Percentiles rank a stretch among this genome's conserved stretches.
These are phyloP conservation scores for Aspergillus calidoustus DNA, from an alignment of 2,329 filamentous ascomycete species.

Conservation along the genomic window DNA sequence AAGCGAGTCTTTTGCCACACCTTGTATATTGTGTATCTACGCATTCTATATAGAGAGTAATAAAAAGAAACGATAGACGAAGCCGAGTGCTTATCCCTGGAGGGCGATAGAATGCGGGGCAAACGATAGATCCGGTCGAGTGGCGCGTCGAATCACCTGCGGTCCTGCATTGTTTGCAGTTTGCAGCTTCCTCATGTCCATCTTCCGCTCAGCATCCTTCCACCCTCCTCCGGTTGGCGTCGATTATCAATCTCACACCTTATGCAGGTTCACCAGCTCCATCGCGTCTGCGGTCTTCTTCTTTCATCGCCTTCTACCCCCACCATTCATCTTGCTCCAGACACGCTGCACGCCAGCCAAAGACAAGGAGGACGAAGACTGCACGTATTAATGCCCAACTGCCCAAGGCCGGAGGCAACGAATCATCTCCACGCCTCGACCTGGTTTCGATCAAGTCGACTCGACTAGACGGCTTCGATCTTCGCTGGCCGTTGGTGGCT, in stretches of 20 bases:
- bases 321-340: slow-evolving; percentile 16
- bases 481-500: slow-evolving; percentile 33
- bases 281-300: neutral
- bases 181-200: slow-evolving; percentile 5
- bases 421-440: slow-evolving; percentile 32
- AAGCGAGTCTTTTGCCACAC: neutral
- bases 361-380: slow-evolving; percentile 21
- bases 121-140: slow-evolving; percentile 21
- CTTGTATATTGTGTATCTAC: neutral
- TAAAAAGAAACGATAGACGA: slow-evolving; percentile 14
- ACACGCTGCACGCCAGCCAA: slow-evolving; percentile 27
- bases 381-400: slow-evolving; percentile 51
- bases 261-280: slow-evolving; percentile 25
- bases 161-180: slow-evolving; percentile 15
- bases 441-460: slow-evolving; percentile 21
- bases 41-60: neutral
- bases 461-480: slow-evolving; percentile 20
- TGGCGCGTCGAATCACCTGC: slow-evolving; percentile 23
- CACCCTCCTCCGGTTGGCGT: slow-evolving; percentile 19
- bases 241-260: slow-evolving; percentile 19
- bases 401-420: slow-evolving; percentile 39
- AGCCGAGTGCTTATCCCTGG: slow-evolving; percentile 21
- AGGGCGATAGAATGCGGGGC: slow-evolving; percentile 26
- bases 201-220: neutral
- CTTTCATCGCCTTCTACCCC: neutral